phyloP scores from a whole-genome alignment of 1,139 yeast genomes.

The Petasospora fabianii region DNA sequence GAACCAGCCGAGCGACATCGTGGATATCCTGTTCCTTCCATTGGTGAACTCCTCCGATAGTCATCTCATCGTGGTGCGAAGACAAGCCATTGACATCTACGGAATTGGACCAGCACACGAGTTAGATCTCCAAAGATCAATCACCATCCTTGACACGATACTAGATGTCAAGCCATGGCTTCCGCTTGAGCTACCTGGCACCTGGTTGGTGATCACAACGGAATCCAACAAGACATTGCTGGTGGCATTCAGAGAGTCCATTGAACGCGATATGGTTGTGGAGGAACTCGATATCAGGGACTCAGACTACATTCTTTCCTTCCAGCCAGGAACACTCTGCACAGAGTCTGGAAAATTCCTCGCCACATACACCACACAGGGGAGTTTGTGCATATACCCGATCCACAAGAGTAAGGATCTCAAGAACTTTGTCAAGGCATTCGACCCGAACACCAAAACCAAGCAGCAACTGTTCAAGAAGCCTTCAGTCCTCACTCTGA shows the following conservation, averaged over 20 bases:
- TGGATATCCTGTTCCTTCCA: slow-evolving; percentile 12
- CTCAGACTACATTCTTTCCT: slow-evolving; percentile 11
- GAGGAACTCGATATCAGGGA: slow-evolving; percentile 15
- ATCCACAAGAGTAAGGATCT: slow-evolving; percentile 10
- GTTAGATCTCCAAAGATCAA: slow-evolving; percentile 8
- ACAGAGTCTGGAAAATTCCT: slow-evolving; percentile 11
- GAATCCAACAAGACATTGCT: slow-evolving; percentile 16
- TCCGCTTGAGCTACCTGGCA: slow-evolving; percentile 12
- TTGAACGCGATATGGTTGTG: slow-evolving; percentile 8
- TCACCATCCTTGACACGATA: slow-evolving; percentile 16
- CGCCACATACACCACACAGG: slow-evolving; percentile 19
- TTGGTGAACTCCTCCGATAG: slow-evolving; percentile 7
- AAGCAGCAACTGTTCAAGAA: slow-evolving; percentile 12
- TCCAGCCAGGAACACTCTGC: slow-evolving; percentile 15
- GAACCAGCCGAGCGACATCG: slow-evolving; percentile 15
- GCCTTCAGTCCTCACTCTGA: slow-evolving; percentile 12
- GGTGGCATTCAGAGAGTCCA: slow-evolving; percentile 14
- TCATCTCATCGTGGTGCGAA: slow-evolving; percentile 15
- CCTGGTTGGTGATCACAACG: slow-evolving; percentile 18
- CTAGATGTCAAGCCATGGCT: slow-evolving; percentile 14
- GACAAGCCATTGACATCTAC: slow-evolving; percentile 15
- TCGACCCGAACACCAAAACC: slow-evolving; percentile 4
- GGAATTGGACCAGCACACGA: background rate
- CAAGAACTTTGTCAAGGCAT: slow-evolving; percentile 13
- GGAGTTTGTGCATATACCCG: slow-evolving; percentile 13